phyloP scores from a whole-genome alignment of 345 rosid genomes.

The Erucastrum elatum region DNA sequence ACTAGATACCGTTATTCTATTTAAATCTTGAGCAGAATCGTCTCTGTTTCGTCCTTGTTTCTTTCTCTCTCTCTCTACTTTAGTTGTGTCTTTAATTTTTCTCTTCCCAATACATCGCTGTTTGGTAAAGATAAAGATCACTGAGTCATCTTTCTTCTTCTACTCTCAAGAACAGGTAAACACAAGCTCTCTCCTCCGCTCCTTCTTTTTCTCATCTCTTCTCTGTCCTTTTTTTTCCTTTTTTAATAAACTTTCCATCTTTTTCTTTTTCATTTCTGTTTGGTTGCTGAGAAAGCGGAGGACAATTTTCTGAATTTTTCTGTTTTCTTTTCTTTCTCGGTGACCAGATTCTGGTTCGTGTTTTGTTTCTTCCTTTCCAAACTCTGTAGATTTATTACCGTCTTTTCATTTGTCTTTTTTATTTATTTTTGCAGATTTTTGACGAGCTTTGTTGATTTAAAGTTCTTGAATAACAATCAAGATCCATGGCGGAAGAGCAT shows the following conservation, averaged over 20 bases:
- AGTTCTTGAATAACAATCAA: not conserved
- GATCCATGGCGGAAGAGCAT: constrained; percentile 60
- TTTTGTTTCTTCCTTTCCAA: not conserved
- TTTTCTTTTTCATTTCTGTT: constrained; percentile 2
- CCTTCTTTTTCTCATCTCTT: constrained; percentile 27
- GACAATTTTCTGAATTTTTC: constrained; percentile 2
- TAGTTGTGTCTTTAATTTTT: constrained; percentile 12
- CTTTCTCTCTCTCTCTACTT: constrained; percentile 21
- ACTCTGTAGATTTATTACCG: not conserved
- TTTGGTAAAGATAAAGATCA: not conserved
- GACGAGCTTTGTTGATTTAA: not conserved
- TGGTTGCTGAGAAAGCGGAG: constrained; percentile 37
- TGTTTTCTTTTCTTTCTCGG: not conserved
- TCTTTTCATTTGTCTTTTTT: not conserved
- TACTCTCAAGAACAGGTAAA: constrained; percentile 37
- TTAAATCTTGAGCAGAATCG: constrained; percentile 8
- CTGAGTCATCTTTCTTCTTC: constrained; percentile 31
- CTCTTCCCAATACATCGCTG: constrained; percentile 5
- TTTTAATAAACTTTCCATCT: not conserved
- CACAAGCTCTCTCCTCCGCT: constrained; percentile 28
- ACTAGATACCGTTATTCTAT: constrained; percentile 6
- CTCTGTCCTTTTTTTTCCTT: constrained; percentile 4
- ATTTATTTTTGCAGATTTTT: constrained; percentile 5
- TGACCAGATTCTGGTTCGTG: not conserved
- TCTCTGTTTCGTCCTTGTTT: constrained; percentile 30